Conservation (phyloP, 2,329 filamentous ascomycete genomes). For the Pseudocercospora crystallina region DNA sequence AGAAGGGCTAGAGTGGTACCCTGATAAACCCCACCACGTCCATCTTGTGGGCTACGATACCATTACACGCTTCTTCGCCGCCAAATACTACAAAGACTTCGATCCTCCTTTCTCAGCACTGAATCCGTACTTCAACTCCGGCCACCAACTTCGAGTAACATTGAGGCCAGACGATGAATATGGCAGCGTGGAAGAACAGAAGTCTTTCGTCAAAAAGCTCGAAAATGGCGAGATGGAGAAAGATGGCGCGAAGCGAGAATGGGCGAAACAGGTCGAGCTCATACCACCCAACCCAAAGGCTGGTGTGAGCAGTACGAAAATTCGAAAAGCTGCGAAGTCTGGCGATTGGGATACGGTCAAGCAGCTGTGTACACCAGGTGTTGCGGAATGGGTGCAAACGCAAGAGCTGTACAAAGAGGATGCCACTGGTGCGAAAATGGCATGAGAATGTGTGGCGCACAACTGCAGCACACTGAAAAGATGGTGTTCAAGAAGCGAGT, state of each 20-base stretch:
- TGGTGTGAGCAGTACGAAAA: conserved; percentile 60
- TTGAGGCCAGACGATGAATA: conserved; percentile 62
- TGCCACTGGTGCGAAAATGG: conserved; percentile 32
- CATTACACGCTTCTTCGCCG: conserved; percentile 68
- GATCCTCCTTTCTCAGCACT: conserved; percentile 55
- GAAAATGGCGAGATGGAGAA: conserved; percentile 46
- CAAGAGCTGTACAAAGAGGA: conserved; percentile 55
- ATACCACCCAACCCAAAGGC: conserved; percentile 52
- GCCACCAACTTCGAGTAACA: conserved; percentile 63
- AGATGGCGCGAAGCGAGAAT: conserved; percentile 57
- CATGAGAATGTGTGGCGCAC: conserved; percentile 12
- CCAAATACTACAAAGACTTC: conserved; percentile 68
- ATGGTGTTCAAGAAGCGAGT: too few species aligned
- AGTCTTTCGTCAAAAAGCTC: conserved; percentile 55
- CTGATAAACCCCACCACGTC: conserved; percentile 52
- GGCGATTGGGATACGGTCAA: conserved; percentile 51
- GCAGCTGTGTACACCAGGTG: conserved; percentile 56
- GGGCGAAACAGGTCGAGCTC: conserved; percentile 62
- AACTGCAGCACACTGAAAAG: too few species aligned
- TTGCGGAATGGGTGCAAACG: conserved; percentile 59
- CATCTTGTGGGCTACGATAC: conserved; percentile 78
- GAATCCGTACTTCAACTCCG: conserved; percentile 60
- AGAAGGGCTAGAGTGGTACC: conserved; percentile 36
- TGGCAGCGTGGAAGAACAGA: conserved; percentile 58
- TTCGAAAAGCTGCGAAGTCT: conserved; percentile 56